These are phyloP conservation scores for Hibiscus mutabilis DNA, from an alignment of 345 rosid species.

Conservation along the genomic window DNA sequence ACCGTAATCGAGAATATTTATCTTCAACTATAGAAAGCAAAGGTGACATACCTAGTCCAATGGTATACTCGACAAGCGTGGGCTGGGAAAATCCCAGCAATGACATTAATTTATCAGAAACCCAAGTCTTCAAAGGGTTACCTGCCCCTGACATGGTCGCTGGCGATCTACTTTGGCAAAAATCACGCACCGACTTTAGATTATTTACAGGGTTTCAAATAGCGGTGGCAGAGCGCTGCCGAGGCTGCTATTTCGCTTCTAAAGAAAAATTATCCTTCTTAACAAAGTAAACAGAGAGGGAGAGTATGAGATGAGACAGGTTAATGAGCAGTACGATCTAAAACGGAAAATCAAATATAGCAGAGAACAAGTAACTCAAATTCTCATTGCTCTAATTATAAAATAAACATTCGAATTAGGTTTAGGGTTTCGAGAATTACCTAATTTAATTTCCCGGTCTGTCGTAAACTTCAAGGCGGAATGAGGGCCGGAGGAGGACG, in stretches of 20 bases:
- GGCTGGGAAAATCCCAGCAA: slow-evolving; percentile 69
- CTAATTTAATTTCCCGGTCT: not conserved
- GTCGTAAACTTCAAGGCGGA: not conserved
- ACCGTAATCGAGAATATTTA: not conserved
- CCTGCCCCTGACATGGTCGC: not conserved
- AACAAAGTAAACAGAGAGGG: too few species aligned
- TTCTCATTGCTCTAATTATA: too few species aligned
- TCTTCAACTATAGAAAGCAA: not conserved
- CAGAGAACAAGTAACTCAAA: not conserved
- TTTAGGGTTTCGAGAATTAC: not conserved
- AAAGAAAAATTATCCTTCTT: not conserved
- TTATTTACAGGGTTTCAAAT: not conserved
- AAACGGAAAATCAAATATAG: not conserved
- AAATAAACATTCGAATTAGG: not conserved
- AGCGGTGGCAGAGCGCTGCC: not conserved
- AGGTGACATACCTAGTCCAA: slow-evolving; percentile 45
- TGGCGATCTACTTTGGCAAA: not conserved
- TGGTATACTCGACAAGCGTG: slow-evolving; percentile 64
- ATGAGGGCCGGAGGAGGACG: not conserved
- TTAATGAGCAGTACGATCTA: not conserved
- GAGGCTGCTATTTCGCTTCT: not conserved
- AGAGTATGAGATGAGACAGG: not conserved
- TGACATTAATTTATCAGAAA: slow-evolving; percentile 72
- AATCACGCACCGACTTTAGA: not conserved
- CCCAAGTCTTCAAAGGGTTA: slow-evolving; percentile 55